Evolutionary conservation across 768 basidiomycete species (phyloP).

Genomic region (Tricholoma terreum): DNA sequence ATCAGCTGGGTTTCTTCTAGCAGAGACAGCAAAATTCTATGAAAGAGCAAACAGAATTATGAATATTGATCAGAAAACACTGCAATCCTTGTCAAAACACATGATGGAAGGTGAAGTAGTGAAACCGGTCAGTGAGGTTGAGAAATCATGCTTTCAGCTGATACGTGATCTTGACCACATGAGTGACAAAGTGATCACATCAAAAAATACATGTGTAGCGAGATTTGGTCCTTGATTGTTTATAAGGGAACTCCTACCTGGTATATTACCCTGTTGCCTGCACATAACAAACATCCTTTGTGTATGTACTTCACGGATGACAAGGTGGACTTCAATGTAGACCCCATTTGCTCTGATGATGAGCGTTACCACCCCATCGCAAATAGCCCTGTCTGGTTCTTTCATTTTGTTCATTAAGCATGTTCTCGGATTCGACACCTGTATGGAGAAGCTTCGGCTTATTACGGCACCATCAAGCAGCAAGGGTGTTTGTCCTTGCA

Average conservation of each 20-base stretch:
- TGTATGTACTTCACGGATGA: conserved; percentile 30
- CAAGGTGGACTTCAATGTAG: conserved; percentile 15
- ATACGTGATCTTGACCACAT: conserved; percentile 34
- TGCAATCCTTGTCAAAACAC: conserved; percentile 16
- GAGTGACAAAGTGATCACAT: conserved; percentile 25
- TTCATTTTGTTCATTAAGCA: conserved; percentile 28
- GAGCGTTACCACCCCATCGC: conserved; percentile 8
- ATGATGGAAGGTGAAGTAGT: conserved; percentile 22
- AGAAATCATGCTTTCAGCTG: conserved; percentile 32
- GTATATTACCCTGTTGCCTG: conserved; percentile 26
- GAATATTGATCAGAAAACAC: conserved; percentile 17
- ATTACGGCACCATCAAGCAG: conserved; percentile 33
- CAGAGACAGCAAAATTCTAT: conserved; percentile 21
- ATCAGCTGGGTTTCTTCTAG: too few species aligned
- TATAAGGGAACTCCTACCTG: conserved; percentile 26
- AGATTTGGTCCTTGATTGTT: conserved; percentile 27
- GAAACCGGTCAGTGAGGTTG: conserved; percentile 24
- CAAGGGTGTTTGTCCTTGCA: conserved; percentile 37
- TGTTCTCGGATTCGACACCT: conserved; percentile 21
- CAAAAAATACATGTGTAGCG: conserved; percentile 25
- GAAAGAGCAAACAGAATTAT: conserved; percentile 19
- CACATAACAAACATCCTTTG: conserved; percentile 27
- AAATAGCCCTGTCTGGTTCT: conserved; percentile 30
- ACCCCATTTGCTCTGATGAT: conserved; percentile 8
- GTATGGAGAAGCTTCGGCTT: conserved; percentile 28